Percentiles rank a stretch among this genome's conserved stretches.
phyloP scores from a whole-genome alignment of 345 rosid genomes.

The Lepidium didymum region DNA sequence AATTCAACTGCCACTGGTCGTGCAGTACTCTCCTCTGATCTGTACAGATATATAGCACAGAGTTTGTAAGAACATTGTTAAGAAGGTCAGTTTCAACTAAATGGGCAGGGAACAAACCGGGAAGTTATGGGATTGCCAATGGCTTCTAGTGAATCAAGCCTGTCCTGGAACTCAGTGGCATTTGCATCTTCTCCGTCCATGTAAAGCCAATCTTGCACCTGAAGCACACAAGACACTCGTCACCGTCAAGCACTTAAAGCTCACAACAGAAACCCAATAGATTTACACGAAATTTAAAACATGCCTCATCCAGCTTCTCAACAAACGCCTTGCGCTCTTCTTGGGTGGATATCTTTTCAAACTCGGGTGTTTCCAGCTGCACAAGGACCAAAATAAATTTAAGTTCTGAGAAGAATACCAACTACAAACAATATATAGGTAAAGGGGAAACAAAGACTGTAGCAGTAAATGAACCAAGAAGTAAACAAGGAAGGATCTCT shows the following conservation, averaged over 20 bases:
- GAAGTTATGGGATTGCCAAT: conserved; percentile 74
- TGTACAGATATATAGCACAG: conserved; percentile 20
- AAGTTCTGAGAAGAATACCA: conserved; percentile 4
- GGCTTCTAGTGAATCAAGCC: conserved; percentile 62
- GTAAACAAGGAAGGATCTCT: background rate
- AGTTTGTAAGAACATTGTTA: background rate
- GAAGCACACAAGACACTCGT: conserved; percentile 12
- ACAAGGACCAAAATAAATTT: background rate
- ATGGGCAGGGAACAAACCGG: conserved; percentile 38
- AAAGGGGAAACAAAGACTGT: background rate
- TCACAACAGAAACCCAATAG: background rate
- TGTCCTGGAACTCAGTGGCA: conserved; percentile 63
- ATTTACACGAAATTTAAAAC: background rate
- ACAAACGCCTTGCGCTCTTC: conserved; percentile 77
- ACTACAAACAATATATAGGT: background rate
- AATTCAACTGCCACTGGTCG: conserved; percentile 62
- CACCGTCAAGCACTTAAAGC: background rate
- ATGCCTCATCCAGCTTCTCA: conserved; percentile 87
- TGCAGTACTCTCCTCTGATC: conserved; percentile 75
- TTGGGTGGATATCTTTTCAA: conserved; percentile 59
- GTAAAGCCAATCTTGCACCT: conserved; percentile 99
- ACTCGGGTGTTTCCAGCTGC: conserved; percentile 73
- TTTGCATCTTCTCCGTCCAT: conserved; percentile 94
- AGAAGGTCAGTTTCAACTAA: background rate
- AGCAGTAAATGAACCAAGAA: background rate